Evolutionary conservation across 2,329 filamentous ascomycete genomes (phyloP), one percentile per base, ranked within the genome.

Genomic region (Graphium sp.): DNA sequence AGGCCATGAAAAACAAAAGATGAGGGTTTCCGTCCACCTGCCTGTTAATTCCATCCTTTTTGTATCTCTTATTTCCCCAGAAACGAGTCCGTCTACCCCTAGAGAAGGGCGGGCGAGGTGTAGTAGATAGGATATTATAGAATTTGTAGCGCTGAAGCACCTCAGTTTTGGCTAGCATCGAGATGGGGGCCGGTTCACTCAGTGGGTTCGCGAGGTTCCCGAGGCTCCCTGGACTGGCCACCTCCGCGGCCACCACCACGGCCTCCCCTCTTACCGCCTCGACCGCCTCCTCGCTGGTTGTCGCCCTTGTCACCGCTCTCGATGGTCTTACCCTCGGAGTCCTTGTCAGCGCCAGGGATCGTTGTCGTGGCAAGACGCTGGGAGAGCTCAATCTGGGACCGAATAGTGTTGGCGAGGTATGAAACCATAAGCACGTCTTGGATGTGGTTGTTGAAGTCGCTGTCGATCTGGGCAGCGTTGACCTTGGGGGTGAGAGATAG

Each of bases 401-500:
- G 83, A 58, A 95, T 93, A 40, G 84, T 94, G 67, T 95, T 98
- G 52, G 89, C 84, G 39, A 98, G 70, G 63, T 98, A 98, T 41
- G 84, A 92, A 44, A 98, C 85, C 54, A 95, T 85, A 40, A 98
- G 74, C 35, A 98, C 85, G 53, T 98, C 89, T 62, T 98, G 89
- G 55, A 98, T 84, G 62, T 98, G 89, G 65, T 92, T 93, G 73
- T 98, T 98, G 72, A 98, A 98, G 63, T 95, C 85, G 50, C 78
- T 70, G 66, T 98, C 89, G 48, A 98, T 85, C 51, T 91, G 79
- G 36, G 74, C 68, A 21, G 77, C 63, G 45, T 93, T 82, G 35
- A 95, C 89, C 68, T 95, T 98, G 46, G 89, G 89, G 32, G 87
- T 83, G 37, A 98, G 63, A 26, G 81, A 85, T 37, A 98, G 70